Conservation (phyloP, 192 early-diverging fungal species). For the Coemansia sp. region DNA sequence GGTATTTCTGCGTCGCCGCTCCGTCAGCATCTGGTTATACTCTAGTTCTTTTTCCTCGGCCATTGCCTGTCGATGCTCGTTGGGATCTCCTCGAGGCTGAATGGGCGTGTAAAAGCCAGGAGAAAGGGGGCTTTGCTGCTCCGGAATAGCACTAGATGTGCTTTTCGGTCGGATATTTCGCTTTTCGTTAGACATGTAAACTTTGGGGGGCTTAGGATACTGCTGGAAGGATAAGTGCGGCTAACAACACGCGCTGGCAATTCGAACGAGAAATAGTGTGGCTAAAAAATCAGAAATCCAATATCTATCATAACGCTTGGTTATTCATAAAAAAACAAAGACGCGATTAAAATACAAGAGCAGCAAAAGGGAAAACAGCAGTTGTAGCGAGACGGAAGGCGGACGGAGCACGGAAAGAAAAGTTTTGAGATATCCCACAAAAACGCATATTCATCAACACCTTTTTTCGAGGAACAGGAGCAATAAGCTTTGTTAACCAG, state of each 20-base stretch:
- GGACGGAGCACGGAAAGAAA: not conserved
- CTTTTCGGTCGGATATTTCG: too few relatives aligned
- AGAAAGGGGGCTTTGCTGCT: not conserved
- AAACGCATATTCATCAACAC: not conserved
- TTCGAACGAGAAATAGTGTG: not conserved
- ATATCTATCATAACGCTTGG: slow-evolving; percentile 1
- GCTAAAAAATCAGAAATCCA: not conserved
- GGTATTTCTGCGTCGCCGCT: slow-evolving; percentile 38
- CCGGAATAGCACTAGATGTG: too few relatives aligned
- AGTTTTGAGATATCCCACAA: slow-evolving; percentile 3
- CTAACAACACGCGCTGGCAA: not conserved
- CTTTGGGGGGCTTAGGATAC: too few relatives aligned
- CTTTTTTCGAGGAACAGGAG: not conserved
- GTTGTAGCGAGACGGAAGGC: not conserved
- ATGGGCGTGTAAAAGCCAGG: slow-evolving; percentile 29
- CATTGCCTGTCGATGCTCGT: slow-evolving; percentile 49
- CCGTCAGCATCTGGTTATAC: slow-evolving; percentile 19
- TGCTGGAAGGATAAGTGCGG: too few relatives aligned
- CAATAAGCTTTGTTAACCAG: slow-evolving; percentile 21
- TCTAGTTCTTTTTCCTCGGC: slow-evolving; percentile 42
- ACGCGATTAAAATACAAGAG: slow-evolving; percentile 1
- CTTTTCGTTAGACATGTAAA: too few relatives aligned
- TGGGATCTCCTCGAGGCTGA: slow-evolving; percentile 45
- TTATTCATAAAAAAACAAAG: slow-evolving; percentile 4
- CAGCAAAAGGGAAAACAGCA: not conserved